phyloP scores from a whole-genome alignment of 345 rosid genomes.

The Aquilaria yunnanensis region DNA sequence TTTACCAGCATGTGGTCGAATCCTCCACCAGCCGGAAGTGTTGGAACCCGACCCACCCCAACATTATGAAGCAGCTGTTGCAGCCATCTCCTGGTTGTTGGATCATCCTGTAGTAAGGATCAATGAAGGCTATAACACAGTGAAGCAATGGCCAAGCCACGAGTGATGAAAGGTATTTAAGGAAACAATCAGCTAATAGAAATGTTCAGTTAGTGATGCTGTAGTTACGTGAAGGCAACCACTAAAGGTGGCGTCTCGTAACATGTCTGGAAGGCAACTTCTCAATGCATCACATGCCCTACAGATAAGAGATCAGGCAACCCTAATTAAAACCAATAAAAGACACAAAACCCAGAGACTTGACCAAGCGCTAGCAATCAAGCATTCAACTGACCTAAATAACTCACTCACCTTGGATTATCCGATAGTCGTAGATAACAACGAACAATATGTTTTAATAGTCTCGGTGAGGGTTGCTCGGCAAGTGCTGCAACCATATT shows the following conservation, averaged over 20 bases:
- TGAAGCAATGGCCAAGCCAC: background rate
- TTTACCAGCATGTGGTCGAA: constrained; percentile 81
- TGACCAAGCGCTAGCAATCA: too few relatives aligned
- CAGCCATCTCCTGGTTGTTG: constrained; percentile 88
- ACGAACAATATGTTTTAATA: constrained; percentile 83
- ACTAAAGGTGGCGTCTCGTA: constrained; percentile 79
- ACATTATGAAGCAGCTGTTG: constrained; percentile 86
- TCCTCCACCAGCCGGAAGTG: constrained; percentile 55
- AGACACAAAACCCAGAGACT: too few relatives aligned
- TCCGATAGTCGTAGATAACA: constrained; percentile 86
- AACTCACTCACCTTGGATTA: constrained; percentile 58
- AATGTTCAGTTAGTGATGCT: background rate
- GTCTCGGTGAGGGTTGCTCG: constrained; percentile 71
- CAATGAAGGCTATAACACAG: background rate
- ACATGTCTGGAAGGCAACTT: constrained; percentile 83
- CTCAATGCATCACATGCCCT: constrained; percentile 89
- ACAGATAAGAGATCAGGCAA: too few relatives aligned
- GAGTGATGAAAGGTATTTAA: too few relatives aligned
- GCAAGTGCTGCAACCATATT: constrained; percentile 94
- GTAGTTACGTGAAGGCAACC: constrained; percentile 73
- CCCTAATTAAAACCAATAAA: too few relatives aligned
- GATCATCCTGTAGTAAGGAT: constrained; percentile 61
- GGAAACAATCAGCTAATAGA: too few relatives aligned
- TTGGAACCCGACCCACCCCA: constrained; percentile 52
- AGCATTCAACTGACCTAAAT: too few relatives aligned